Conservation (phyloP, 2,329 filamentous ascomycete genomes). For the Hymenoscyphus linearis region DNA sequence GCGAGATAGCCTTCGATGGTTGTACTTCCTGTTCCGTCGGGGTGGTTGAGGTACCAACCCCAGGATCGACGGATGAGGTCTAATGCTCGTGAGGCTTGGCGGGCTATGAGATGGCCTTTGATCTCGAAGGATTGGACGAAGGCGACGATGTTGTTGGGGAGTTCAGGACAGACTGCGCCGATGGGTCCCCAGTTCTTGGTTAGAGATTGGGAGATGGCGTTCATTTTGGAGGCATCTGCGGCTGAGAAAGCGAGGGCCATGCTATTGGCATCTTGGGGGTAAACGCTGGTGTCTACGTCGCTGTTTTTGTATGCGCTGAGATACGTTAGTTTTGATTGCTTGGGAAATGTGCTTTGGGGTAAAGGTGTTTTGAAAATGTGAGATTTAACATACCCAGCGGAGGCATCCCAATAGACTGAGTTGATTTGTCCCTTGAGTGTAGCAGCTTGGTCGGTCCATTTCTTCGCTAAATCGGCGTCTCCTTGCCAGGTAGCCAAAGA, state of each 20-base stretch:
- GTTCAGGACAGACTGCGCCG: conserved; percentile 50
- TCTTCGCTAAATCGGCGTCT: conserved; percentile 17
- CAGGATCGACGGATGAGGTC: conserved; percentile 50
- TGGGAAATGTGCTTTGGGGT: conserved; percentile 11
- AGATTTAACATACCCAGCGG: conserved; percentile 18
- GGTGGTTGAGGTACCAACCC: conserved; percentile 56
- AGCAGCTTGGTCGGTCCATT: conserved; percentile 16
- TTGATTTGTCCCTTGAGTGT: conserved; percentile 22
- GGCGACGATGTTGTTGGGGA: conserved; percentile 51
- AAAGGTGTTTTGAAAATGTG: neutral
- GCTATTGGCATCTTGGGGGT: conserved; percentile 57
- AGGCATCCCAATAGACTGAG: conserved; percentile 18
- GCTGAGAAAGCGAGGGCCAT: conserved; percentile 40
- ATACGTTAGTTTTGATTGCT: conserved; percentile 8
- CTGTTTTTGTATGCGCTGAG: conserved; percentile 26
- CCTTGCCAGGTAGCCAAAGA: conserved; percentile 39
- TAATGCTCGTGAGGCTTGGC: conserved; percentile 45
- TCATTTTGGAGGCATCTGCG: conserved; percentile 33
- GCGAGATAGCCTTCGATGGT: conserved; percentile 53
- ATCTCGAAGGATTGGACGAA: conserved; percentile 57
- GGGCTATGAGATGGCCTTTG: conserved; percentile 47
- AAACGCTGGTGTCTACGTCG: conserved; percentile 47
- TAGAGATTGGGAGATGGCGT: conserved; percentile 28
- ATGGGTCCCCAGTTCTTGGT: conserved; percentile 44
- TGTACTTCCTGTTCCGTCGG: conserved; percentile 53